Percentiles rank a stretch among this genome's conserved stretches.
phyloP scores from a whole-genome alignment of 2,329 filamentous ascomycete genomes.

The Trichoderma citrinoviride region DNA sequence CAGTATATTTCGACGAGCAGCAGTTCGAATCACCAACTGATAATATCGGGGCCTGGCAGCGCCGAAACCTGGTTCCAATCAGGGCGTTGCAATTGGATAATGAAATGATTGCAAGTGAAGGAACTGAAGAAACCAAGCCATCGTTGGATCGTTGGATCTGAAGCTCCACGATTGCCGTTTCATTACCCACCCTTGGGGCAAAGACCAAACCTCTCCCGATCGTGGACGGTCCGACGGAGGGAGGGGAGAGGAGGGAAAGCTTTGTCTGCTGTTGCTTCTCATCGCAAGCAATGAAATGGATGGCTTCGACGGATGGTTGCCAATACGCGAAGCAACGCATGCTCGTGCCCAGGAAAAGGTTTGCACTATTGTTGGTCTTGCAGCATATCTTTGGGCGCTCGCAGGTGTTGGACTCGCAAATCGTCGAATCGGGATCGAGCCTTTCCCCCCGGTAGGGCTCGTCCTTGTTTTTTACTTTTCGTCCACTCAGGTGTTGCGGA shows the following conservation, averaged over 20 bases:
- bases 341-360: slow-evolving; percentile 5
- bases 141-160: neutral
- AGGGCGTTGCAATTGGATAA: neutral
- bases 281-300: neutral
- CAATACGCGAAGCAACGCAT: neutral
- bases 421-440: slow-evolving; percentile 8
- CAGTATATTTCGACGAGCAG: neutral
- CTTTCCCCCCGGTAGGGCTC: neutral
- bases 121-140: neutral
- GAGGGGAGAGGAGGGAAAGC: neutral
- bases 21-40: neutral
- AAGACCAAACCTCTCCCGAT: neutral
- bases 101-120: neutral
- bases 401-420: neutral
- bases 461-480: neutral
- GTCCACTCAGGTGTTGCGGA: neutral
- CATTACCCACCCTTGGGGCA: neutral
- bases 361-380: slow-evolving; percentile 3
- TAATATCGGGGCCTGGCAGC: neutral
- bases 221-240: slow-evolving; percentile 3
- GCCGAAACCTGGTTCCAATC: neutral
- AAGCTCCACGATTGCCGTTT: slow-evolving; percentile 10
- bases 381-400: neutral
- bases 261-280: neutral
- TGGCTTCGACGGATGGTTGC: neutral